Evolutionary conservation across 345 rosid genomes (phyloP).

Genomic region (Bretschneidera sinensis): DNA sequence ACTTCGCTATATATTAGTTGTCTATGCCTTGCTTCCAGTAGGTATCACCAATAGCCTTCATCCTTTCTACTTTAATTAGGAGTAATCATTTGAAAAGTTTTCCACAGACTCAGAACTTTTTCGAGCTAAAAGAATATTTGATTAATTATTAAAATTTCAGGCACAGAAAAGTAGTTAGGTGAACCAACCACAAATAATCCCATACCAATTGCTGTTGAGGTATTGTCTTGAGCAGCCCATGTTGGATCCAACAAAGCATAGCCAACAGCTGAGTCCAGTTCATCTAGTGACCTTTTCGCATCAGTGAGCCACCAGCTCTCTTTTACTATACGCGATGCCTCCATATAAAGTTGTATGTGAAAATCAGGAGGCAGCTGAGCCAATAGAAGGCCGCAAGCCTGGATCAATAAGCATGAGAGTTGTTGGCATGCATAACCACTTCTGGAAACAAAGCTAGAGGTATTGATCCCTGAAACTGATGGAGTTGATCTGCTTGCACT

Average conservation of each 20-base stretch:
- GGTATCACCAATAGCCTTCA: neutral
- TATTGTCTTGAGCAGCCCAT: conserved; percentile 99
- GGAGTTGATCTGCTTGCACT: conserved; percentile 79
- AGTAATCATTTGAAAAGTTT: neutral
- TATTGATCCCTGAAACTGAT: conserved; percentile 69
- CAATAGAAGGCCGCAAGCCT: conserved; percentile 92
- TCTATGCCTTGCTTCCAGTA: neutral
- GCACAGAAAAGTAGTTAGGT: neutral
- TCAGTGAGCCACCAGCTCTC: conserved; percentile 98
- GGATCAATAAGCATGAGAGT: conserved; percentile 89
- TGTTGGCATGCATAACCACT: conserved; percentile 98
- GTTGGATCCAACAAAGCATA: conserved; percentile 97
- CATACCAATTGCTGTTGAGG: conserved; percentile 94
- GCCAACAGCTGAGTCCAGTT: conserved; percentile 85
- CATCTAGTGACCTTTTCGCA: conserved; percentile 65
- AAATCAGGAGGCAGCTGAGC: conserved; percentile 94
- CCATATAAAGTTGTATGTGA: conserved; percentile 77
- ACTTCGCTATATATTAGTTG: neutral
- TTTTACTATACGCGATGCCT: conserved; percentile 71
- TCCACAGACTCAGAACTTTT: neutral
- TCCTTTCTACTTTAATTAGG: neutral
- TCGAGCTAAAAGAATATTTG: no score
- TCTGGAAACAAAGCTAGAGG: conserved; percentile 83
- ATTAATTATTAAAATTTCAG: neutral
- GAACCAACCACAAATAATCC: neutral